phyloP scores from a whole-genome alignment of 768 basidiomycete species.

The Cantharellus anzutake region DNA sequence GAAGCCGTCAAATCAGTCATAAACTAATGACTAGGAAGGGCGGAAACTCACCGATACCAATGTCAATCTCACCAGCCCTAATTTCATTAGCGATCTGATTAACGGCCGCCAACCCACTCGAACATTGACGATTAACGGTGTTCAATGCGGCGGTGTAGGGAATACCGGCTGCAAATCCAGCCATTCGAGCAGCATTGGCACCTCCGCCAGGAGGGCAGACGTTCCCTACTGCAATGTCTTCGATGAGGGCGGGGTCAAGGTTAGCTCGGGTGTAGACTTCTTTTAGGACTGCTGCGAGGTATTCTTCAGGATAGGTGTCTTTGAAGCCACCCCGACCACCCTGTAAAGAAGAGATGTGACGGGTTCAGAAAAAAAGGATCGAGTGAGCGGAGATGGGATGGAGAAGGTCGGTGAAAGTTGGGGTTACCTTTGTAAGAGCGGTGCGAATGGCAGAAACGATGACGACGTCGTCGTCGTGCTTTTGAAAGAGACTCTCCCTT shows the following conservation, averaged over 20 bases:
- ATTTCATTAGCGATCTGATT: constrained; percentile 73
- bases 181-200: constrained; percentile 67
- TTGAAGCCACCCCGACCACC: constrained; percentile 79
- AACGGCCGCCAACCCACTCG: constrained; percentile 67
- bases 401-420: not conserved
- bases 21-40: not conserved
- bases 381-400: not conserved
- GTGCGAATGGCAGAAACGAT: constrained; percentile 78
- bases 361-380: not conserved
- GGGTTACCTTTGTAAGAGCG: constrained; percentile 67
- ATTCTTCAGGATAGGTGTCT: constrained; percentile 68
- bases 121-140: constrained; percentile 84
- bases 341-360: constrained; percentile 19
- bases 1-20: not conserved
- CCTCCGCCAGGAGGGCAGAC: constrained; percentile 79
- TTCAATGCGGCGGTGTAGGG: constrained; percentile 54
- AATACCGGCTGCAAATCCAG: constrained; percentile 69
- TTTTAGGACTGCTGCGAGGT: constrained; percentile 56
- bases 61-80: constrained; percentile 57
- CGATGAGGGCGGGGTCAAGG: constrained; percentile 66
- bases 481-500: constrained; percentile 11
- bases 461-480: constrained; percentile 75
- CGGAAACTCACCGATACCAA: constrained; percentile 55
- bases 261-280: constrained; percentile 47
- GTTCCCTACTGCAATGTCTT: constrained; percentile 73